Conservation (phyloP, 441 rosid genomes). For the Gossypium trilobum region DNA sequence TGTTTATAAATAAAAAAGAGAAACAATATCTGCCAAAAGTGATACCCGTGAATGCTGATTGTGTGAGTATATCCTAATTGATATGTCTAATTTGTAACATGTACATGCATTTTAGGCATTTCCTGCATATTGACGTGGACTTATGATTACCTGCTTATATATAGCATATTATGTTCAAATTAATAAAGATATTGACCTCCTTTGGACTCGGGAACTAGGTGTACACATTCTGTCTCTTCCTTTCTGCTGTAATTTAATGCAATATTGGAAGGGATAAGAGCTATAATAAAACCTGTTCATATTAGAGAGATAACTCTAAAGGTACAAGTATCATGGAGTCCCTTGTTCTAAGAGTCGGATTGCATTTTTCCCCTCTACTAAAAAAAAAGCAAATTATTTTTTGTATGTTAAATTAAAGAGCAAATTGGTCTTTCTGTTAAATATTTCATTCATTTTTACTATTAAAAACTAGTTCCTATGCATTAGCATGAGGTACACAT, state of each 20-base stretch:
- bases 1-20: background rate
- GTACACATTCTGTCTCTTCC: background rate
- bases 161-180: background rate
- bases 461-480: background rate
- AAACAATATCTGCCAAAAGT: background rate
- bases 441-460: background rate
- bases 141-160: background rate
- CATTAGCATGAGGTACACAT: background rate
- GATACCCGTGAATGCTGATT: background rate
- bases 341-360: background rate
- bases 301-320: background rate
- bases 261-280: background rate
- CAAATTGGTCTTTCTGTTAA: background rate
- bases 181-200: background rate
- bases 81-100: background rate
- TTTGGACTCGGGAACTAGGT: background rate
- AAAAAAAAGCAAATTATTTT: background rate
- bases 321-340: background rate
- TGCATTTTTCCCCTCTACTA: no score
- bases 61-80: background rate
- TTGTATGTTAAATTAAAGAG: background rate
- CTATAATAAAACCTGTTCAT: background rate
- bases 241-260: background rate
- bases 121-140: background rate
- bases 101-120: background rate